Conservation (phyloP, 768 basidiomycete species). For the Agaricus subrufescens region DNA sequence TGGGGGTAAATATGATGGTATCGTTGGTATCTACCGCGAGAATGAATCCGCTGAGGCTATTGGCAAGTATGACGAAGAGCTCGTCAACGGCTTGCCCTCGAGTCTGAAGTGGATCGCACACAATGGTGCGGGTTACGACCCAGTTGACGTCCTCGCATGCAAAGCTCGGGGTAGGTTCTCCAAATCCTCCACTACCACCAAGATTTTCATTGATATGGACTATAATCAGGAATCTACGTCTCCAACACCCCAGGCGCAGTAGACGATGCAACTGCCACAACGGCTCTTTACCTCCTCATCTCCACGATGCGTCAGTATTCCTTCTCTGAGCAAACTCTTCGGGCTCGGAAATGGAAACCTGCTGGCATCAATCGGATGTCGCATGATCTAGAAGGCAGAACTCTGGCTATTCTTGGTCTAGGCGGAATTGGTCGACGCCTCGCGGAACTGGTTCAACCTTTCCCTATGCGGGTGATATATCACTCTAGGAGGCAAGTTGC, state of each 20-base stretch:
- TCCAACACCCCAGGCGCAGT: conserved; percentile 91
- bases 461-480: conserved; percentile 90
- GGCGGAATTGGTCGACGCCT: conserved; percentile 74
- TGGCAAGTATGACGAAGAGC: conserved; percentile 76
- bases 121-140: conserved; percentile 92
- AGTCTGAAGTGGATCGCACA: conserved; percentile 84
- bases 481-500: conserved; percentile 56
- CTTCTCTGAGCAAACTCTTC: conserved; percentile 54
- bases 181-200: neutral
- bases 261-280: conserved; percentile 88
- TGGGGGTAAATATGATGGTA: conserved; percentile 69
- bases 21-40: conserved; percentile 76
- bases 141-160: conserved; percentile 73
- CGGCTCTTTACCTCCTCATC: conserved; percentile 78
- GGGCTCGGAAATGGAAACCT: conserved; percentile 58
- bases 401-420: conserved; percentile 69
- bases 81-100: conserved; percentile 63
- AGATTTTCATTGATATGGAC: neutral
- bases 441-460: conserved; percentile 67
- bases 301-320: conserved; percentile 74
- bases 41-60: conserved; percentile 61
- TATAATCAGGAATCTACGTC: conserved; percentile 58
- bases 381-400: conserved; percentile 64
- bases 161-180: conserved; percentile 53
- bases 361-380: conserved; percentile 38